phyloP scores from a whole-genome alignment of 2,329 filamentous ascomycete genomes.

The Xylaria sp. region DNA sequence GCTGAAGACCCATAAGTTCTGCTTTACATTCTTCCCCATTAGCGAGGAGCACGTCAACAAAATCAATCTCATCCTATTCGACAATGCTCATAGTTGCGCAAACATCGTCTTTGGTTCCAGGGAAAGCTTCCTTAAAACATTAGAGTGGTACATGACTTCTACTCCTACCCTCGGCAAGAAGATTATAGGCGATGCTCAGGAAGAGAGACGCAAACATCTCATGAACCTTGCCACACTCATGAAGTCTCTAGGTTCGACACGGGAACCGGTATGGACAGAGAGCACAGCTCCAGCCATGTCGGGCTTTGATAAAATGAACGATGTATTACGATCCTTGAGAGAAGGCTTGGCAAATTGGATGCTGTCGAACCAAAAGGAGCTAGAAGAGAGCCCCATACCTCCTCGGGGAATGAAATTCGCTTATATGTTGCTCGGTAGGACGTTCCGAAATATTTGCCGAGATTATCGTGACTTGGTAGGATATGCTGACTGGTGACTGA shows the following conservation, averaged over 20 bases:
- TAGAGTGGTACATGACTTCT: constrained; percentile 44
- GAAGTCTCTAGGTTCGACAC: constrained; percentile 35
- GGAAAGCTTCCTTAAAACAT: constrained; percentile 36
- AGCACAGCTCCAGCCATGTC: background rate
- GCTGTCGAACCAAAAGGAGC: constrained; percentile 4
- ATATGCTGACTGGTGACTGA: background rate
- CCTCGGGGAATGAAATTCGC: constrained; percentile 12
- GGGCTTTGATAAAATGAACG: constrained; percentile 14
- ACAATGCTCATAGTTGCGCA: constrained; percentile 41
- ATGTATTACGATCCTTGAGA: background rate
- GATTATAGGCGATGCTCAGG: constrained; percentile 23
- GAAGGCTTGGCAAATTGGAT: constrained; percentile 21
- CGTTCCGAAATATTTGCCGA: background rate
- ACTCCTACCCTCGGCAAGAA: constrained; percentile 27
- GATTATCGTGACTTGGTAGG: too few relatives aligned
- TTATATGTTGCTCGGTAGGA: constrained; percentile 35
- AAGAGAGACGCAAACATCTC: constrained; percentile 30
- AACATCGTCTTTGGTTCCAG: constrained; percentile 45
- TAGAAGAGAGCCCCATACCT: background rate
- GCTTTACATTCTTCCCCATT: constrained; percentile 47
- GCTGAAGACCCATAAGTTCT: constrained; percentile 42
- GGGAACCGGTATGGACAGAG: constrained; percentile 33
- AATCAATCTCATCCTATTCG: constrained; percentile 48
- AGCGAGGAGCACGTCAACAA: constrained; percentile 43
- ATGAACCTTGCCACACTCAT: constrained; percentile 26